Conservation (phyloP, 108 stramenopile genomes). For the Nitzschia palea region DNA sequence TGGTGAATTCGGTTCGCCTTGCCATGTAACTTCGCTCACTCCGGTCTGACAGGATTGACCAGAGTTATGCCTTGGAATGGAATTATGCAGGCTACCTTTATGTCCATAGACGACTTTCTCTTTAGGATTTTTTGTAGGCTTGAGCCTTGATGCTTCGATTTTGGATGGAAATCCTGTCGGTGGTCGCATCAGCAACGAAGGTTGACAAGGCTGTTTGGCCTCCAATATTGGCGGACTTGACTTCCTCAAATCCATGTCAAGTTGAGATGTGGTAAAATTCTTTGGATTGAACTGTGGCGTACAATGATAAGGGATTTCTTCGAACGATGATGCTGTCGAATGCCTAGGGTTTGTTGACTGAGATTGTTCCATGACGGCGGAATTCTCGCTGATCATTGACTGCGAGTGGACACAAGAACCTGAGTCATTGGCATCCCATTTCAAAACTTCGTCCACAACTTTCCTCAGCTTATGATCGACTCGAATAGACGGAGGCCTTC, state of each 20-base stretch:
- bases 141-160: no score
- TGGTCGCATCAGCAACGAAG: no score
- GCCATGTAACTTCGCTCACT: slow-evolving; percentile 3
- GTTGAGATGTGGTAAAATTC: background rate
- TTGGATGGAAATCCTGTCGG: no score
- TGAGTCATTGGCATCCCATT: background rate
- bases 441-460: slow-evolving; percentile 5
- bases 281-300: slow-evolving; percentile 1
- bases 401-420: background rate
- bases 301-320: background rate
- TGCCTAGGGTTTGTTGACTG: background rate
- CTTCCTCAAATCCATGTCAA: no score
- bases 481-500: no score
- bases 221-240: no score
- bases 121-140: no score
- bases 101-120: no score
- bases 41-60: background rate
- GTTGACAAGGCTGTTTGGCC: no score
- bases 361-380: background rate
- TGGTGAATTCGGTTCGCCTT: background rate
- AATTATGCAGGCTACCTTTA: no score
- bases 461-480: background rate
- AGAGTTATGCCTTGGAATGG: background rate
- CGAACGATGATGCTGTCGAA: background rate
- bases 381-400: background rate